A percentile compares a stretch with the other conserved stretches of the same genome.
Evolutionary conservation across 2,329 filamentous ascomycete genomes (phyloP).

Genomic region (Trichoderma sp.): DNA sequence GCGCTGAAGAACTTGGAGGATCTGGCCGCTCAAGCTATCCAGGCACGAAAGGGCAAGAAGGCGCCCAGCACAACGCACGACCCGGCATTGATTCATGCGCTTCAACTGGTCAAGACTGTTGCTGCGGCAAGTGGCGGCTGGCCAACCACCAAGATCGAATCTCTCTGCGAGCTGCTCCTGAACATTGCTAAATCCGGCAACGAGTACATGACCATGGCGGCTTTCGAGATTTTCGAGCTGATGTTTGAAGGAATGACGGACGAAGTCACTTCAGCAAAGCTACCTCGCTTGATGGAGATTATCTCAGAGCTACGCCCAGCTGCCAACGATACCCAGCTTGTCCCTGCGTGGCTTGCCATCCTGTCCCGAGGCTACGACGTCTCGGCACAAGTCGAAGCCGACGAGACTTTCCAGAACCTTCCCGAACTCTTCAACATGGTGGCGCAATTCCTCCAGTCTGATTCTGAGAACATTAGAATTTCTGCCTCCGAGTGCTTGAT

Average conservation of each 20-base stretch:
- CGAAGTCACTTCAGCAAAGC: constrained; percentile 84
- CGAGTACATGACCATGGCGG: constrained; percentile 93
- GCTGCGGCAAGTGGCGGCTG: constrained; percentile 87
- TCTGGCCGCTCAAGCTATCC: constrained; percentile 64
- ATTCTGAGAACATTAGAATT: constrained; percentile 89
- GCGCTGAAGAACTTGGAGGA: constrained; percentile 80
- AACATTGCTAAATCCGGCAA: constrained; percentile 88
- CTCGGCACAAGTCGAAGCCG: constrained; percentile 81
- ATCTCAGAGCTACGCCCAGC: constrained; percentile 91
- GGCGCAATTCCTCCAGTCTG: constrained; percentile 78
- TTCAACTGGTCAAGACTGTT: constrained; percentile 90
- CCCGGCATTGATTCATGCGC: constrained; percentile 83
- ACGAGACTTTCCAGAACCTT: constrained; percentile 89
- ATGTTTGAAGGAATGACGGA: constrained; percentile 92
- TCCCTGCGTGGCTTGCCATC: constrained; percentile 96
- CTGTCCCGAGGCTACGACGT: constrained; percentile 94
- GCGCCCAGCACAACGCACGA: constrained; percentile 69
- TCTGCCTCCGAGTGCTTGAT: constrained; percentile 95
- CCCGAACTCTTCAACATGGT: constrained; percentile 83
- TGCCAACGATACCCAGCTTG: constrained; percentile 88
- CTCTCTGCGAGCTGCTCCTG: constrained; percentile 85
- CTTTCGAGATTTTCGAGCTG: constrained; percentile 96
- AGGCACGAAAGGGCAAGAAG: constrained; percentile 66
- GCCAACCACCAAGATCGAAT: constrained; percentile 95
- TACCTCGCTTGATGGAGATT: constrained; percentile 85